phyloP scores from a whole-genome alignment of 1,284 basidiomycete genomes.

The Ustilago bromivora region DNA sequence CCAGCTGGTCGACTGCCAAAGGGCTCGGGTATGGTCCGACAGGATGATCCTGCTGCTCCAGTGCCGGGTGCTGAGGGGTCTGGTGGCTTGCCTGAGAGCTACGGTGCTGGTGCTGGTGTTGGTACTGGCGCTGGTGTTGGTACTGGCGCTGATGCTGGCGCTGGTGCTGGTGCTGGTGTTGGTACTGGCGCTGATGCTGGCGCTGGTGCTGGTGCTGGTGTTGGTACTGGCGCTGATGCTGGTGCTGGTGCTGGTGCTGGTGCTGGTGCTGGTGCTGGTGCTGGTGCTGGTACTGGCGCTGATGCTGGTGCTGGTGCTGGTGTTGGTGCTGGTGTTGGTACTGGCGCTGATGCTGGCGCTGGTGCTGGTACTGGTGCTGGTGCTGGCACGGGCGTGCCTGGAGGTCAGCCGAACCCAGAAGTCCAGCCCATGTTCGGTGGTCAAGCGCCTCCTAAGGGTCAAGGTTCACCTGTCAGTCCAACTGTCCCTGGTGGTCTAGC shows the following conservation, averaged over 20 bases:
- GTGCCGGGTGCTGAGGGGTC: not conserved
- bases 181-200: too few species aligned
- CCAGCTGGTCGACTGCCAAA: slow-evolving; percentile 22
- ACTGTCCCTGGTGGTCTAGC: not conserved
- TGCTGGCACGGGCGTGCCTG: not conserved
- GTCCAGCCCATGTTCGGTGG: not conserved
- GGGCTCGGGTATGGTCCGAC: slow-evolving; percentile 20
- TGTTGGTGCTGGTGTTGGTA: too few species aligned
- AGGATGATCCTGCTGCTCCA: slow-evolving; percentile 14
- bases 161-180: too few species aligned
- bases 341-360: too few species aligned
- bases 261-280: not conserved
- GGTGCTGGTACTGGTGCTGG: not conserved
- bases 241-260: not conserved
- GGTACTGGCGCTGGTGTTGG: not conserved
- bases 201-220: too few species aligned
- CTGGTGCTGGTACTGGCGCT: not conserved
- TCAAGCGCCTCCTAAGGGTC: not conserved
- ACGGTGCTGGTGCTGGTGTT: not conserved
- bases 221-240: too few species aligned
- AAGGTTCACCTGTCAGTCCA: too few species aligned
- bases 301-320: not conserved
- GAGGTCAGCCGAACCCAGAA: not conserved
- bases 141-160: not conserved
- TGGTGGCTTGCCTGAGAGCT: slow-evolving; percentile 1